Evolutionary conservation across 176 grass and related monocot genomes (phyloP), one percentile per base, ranked within the genome.

Genomic region (Musa acuminata): DNA sequence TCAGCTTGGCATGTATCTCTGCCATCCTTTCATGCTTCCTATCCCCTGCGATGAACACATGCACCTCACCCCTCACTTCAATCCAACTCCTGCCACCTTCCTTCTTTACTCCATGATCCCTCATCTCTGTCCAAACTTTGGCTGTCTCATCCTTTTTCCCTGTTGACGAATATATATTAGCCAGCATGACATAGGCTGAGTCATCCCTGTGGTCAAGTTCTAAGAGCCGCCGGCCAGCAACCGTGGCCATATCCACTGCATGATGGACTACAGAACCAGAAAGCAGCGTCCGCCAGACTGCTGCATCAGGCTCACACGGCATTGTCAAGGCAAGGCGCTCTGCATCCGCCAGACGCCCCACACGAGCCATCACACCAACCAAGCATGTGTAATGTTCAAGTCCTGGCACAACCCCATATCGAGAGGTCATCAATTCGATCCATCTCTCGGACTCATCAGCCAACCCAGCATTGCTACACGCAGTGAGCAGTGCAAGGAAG

Each of bases 61-160:
- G 84, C 43, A 79, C 71, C 20, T 62, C 25, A 9, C 84, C 78
- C 80, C 75, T 67, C 8, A 82, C 75, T 75, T 90, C 84, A 63
- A 86, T 84, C 87, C 84, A 89, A 75, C 84, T 86, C n/a, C 57
- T 69, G 8, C 81, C 75, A 73, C 78, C 84, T 83, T 90, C 87
- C 78, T 90, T 90, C 87, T 77, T 76, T 27, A 90, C 81, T 51
- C 84, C 81, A 7, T 2, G 25, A 8, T 90, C 71, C 70, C 81
- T 83, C 87, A 79, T 86, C 53, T 79, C 43, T 72, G 55, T 86
- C 87, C 81, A 86, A 55, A 77, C 51, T 67, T 62, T 49, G 23
- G 81, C 81, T 57, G 71, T 68, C 51, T 84, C 78, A 12, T 84
- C 59, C 59, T 22, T 86, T 70, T 50, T 86, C 68, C 84, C 87